phyloP scores from a whole-genome alignment of 352 stramenopile species.

The Globisporangium nunn region DNA sequence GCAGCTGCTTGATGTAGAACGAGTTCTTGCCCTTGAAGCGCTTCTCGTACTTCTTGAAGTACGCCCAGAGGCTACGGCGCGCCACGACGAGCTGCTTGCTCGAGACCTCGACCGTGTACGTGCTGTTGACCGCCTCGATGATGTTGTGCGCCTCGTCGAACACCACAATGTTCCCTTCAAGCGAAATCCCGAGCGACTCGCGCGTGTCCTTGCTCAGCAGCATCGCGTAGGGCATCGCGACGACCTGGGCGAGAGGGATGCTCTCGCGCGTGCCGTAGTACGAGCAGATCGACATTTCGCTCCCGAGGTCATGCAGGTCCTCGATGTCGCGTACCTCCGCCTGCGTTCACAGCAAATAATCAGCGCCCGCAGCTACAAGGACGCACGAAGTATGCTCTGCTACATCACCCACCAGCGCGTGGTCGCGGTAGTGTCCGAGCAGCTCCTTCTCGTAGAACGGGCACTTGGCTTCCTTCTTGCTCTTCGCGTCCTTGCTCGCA shows the following conservation, averaged over 20 bases:
- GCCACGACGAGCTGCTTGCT: slow-evolving; percentile 73
- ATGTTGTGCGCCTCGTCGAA: slow-evolving; percentile 99
- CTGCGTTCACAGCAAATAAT: slow-evolving; percentile 16
- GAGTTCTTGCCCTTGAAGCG: slow-evolving; percentile 79
- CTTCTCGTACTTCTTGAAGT: slow-evolving; percentile 87
- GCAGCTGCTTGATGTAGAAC: slow-evolving; percentile 88
- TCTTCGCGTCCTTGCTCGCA: slow-evolving; percentile 18
- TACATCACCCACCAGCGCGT: slow-evolving; percentile 49
- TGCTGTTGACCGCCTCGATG: slow-evolving; percentile 92
- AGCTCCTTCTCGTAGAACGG: slow-evolving; percentile 79
- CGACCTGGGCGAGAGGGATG: slow-evolving; percentile 84
- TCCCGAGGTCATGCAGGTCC: slow-evolving; percentile 89
- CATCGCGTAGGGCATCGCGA: slow-evolving; percentile 91
- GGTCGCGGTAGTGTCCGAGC: slow-evolving; percentile 64
- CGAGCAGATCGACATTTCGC: slow-evolving; percentile 90
- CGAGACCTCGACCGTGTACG: slow-evolving; percentile 75
- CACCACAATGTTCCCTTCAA: slow-evolving; percentile 91
- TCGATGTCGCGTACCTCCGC: slow-evolving; percentile 93
- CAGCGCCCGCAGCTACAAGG: background rate
- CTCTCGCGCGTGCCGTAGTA: slow-evolving; percentile 95
- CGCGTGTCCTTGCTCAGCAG: slow-evolving; percentile 88
- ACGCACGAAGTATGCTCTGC: background rate
- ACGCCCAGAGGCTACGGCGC: slow-evolving; percentile 71
- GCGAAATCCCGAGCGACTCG: slow-evolving; percentile 81
- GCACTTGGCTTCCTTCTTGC: slow-evolving; percentile 53